A percentile compares a stretch with the other conserved stretches of the same genome.
Conservation (phyloP, 2,329 filamentous ascomycete species). For the Diplodia corticola region DNA sequence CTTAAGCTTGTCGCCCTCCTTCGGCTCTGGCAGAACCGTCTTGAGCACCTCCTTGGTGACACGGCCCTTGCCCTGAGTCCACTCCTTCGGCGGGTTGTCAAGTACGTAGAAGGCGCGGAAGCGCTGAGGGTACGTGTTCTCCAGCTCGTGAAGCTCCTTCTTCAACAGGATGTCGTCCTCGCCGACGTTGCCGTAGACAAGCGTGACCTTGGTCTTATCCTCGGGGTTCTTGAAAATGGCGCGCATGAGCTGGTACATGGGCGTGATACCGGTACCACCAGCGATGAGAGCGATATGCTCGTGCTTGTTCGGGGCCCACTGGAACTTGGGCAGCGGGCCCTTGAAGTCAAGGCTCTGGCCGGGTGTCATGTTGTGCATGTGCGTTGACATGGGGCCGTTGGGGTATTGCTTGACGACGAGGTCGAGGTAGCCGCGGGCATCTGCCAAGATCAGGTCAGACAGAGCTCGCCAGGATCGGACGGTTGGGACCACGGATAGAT, state of each 20-base stretch:
- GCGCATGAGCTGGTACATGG: constrained; percentile 93
- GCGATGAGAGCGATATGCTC: constrained; percentile 82
- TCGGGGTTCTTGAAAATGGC: constrained; percentile 94
- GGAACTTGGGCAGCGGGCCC: constrained; percentile 92
- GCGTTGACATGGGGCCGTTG: constrained; percentile 84
- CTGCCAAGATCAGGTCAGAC: constrained; percentile 45
- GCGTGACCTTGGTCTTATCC: constrained; percentile 96
- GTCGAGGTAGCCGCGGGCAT: constrained; percentile 76
- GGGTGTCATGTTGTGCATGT: constrained; percentile 79
- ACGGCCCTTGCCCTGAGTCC: constrained; percentile 74
- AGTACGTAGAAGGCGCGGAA: constrained; percentile 95
- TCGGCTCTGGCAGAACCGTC: constrained; percentile 90
- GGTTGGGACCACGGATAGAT: too few relatives aligned
- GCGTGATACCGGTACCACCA: constrained; percentile 95
- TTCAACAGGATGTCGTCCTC: constrained; percentile 92
- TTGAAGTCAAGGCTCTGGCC: constrained; percentile 88
- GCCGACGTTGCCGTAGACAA: constrained; percentile 86
- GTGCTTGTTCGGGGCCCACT: constrained; percentile 90
- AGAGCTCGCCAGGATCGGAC: not conserved
- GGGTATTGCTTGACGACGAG: constrained; percentile 92
- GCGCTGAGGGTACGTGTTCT: constrained; percentile 92
- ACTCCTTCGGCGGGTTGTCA: constrained; percentile 77
- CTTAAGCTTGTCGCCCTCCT: constrained; percentile 83
- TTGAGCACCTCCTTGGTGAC: constrained; percentile 92
- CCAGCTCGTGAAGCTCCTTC: constrained; percentile 78